Conservation (phyloP, 2,329 filamentous ascomycete species). For the Dactylella cylindrospora region DNA sequence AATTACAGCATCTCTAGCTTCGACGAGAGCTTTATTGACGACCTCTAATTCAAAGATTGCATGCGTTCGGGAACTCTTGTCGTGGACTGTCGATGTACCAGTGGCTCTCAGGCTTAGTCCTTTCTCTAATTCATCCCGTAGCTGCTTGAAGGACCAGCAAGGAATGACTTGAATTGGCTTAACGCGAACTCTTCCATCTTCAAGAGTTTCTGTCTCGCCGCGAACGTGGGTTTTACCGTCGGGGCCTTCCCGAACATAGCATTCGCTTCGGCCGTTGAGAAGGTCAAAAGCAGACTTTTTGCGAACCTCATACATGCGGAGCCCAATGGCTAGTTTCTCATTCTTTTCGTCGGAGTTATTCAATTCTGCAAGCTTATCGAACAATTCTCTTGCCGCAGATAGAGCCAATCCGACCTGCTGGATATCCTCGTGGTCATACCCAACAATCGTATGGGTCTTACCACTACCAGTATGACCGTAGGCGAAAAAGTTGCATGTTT, state of each 20-base stretch:
- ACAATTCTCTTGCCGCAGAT: slow-evolving; percentile 51
- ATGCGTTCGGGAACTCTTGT: slow-evolving; percentile 56
- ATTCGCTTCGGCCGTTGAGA: slow-evolving; percentile 52
- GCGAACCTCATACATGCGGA: slow-evolving; percentile 54
- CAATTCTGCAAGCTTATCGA: slow-evolving; percentile 47
- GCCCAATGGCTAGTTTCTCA: slow-evolving; percentile 51
- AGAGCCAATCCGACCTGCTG: slow-evolving; percentile 53
- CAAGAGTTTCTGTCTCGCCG: slow-evolving; percentile 54
- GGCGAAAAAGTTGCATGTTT: slow-evolving; percentile 54
- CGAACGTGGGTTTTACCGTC: slow-evolving; percentile 54
- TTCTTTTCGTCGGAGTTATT: slow-evolving; percentile 45
- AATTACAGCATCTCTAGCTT: slow-evolving; percentile 52
- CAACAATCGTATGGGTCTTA: slow-evolving; percentile 55
- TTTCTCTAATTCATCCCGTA: slow-evolving; percentile 49
- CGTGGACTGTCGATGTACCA: slow-evolving; percentile 54
- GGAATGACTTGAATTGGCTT: slow-evolving; percentile 51
- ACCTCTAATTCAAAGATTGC: slow-evolving; percentile 55
- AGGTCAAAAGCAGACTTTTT: slow-evolving; percentile 55
- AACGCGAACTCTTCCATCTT: slow-evolving; percentile 54
- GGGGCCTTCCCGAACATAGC: slow-evolving; percentile 53
- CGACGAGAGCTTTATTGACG: slow-evolving; percentile 51
- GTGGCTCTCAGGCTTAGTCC: slow-evolving; percentile 51
- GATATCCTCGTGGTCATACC: slow-evolving; percentile 52
- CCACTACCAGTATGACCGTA: slow-evolving; percentile 55
- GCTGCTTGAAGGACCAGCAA: slow-evolving; percentile 52